Conservation (phyloP, 345 rosid genomes). For the Zanthoxylum bungeanum region DNA sequence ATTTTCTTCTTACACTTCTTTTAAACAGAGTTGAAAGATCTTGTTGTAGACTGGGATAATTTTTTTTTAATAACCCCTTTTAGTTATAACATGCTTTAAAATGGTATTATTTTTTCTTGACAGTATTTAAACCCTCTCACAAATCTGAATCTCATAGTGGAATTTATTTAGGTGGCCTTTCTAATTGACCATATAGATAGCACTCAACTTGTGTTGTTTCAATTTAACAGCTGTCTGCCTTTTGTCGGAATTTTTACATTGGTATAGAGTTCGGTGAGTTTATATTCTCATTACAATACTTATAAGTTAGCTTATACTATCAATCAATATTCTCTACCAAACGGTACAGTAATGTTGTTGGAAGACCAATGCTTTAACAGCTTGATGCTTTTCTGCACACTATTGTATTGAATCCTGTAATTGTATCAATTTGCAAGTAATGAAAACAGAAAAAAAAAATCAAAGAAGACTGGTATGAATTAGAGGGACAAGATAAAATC, state of each 20-base stretch:
- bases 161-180: background rate
- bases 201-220: background rate
- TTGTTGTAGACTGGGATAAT: background rate
- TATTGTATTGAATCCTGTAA: background rate
- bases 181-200: background rate
- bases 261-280: too few relatives aligned
- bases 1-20: background rate
- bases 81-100: background rate
- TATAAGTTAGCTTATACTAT: too few relatives aligned
- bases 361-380: background rate
- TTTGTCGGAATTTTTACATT: background rate
- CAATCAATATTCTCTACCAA: too few relatives aligned
- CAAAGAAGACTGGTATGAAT: slow-evolving; percentile 10
- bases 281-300: too few relatives aligned
- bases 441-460: slow-evolving; percentile 11
- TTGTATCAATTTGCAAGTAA: slow-evolving; percentile 10
- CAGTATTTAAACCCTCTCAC: background rate
- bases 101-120: background rate
- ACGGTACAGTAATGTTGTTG: background rate
- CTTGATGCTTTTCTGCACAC: background rate
- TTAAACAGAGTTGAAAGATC: too few relatives aligned
- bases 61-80: background rate
- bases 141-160: background rate
- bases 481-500: too few relatives aligned
- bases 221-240: background rate